Base-by-base conservation (phyloP, 2,329 filamentous ascomycete species). In the Pseudogymnoascus verrucosus region DNA sequence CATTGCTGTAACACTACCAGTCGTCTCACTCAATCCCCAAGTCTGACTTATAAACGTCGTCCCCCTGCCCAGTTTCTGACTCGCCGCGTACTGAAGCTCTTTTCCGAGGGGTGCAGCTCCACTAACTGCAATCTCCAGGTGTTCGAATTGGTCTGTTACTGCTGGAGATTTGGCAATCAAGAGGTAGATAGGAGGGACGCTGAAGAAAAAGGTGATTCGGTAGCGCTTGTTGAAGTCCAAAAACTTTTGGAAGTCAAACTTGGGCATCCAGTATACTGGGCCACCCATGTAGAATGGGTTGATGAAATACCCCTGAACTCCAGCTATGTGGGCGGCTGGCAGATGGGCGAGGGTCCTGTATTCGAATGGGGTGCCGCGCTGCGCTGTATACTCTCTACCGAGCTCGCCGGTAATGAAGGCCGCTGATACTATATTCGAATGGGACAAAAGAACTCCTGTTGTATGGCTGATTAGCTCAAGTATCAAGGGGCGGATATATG, bases 1-100 rank as follows among this genome's bases (percentile, higher is more conserved):
- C 82, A 86, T 92, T 7, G 80, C 80, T 11, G 89, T 80, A 16
- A 84, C 79, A 0, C 88, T 86, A 74, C 90, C 93, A 0, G 90
- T 95, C 2, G 83, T 77, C 73, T 95, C 91, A 1, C 90, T 95
- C 90, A 96, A 93, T 4, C 91, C 91, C 89, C 90, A 96, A 7
- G 64, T 66, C 42, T 69, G 67, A 28, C 64, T 64, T 31, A 68
- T 69, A 19, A 67, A 67, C 5, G 82, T 84, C 72, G 87, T 84
- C 44, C 80, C 85, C 40, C 85, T 70, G 0, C 85, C 84, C 11
- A 87, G 70, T 70, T 82, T 85, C 63, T 71, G 73, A 64, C 77
- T 77, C 0, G 81, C 83, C 0, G 78, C 78, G 6, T 74, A 65
- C 69, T 87, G 84, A 1, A 85, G 70, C 0, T 36, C 64, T 65